Percentiles rank a stretch among this genome's conserved stretches.
phyloP scores from a whole-genome alignment of 2,329 filamentous ascomycete species.

The Amauroascus verrucosus region DNA sequence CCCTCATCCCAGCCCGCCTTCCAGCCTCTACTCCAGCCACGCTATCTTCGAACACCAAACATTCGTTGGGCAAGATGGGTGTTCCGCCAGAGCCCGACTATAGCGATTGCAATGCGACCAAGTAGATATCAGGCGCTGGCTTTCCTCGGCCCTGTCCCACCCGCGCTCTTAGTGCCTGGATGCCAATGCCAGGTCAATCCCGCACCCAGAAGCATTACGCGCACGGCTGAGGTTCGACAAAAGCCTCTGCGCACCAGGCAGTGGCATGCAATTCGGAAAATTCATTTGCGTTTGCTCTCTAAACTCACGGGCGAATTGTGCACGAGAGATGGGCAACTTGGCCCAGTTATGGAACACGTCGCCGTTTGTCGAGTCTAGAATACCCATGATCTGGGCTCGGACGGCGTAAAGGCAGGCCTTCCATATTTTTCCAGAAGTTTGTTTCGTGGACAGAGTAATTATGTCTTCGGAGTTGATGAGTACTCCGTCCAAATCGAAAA shows the following conservation, averaged over 20 bases:
- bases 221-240: conserved; percentile 18
- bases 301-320: conserved; percentile 27
- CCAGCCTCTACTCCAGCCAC: conserved; percentile 25
- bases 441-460: conserved; percentile 19
- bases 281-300: conserved; percentile 20
- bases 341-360: conserved; percentile 27
- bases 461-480: conserved; percentile 30
- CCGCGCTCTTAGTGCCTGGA: conserved; percentile 20
- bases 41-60: conserved; percentile 30
- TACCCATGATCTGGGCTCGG: conserved; percentile 20
- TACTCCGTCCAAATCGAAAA: conserved; percentile 29
- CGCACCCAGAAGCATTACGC: conserved; percentile 12
- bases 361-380: conserved; percentile 20
- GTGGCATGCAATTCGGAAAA: conserved; percentile 23
- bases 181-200: conserved; percentile 21
- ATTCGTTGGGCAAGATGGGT: conserved; percentile 22
- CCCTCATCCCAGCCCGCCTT: conserved; percentile 28
- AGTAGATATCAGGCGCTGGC: conserved; percentile 23
- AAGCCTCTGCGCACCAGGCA: conserved; percentile 19
- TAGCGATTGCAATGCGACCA: conserved; percentile 19
- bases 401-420: conserved; percentile 15
- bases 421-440: conserved; percentile 18
- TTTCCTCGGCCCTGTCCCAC: conserved; percentile 20
- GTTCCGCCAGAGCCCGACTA: conserved; percentile 15
- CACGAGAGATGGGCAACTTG: conserved; percentile 22